Conservation (phyloP, 2,329 filamentous ascomycete species). For the Helotiales sp. region DNA sequence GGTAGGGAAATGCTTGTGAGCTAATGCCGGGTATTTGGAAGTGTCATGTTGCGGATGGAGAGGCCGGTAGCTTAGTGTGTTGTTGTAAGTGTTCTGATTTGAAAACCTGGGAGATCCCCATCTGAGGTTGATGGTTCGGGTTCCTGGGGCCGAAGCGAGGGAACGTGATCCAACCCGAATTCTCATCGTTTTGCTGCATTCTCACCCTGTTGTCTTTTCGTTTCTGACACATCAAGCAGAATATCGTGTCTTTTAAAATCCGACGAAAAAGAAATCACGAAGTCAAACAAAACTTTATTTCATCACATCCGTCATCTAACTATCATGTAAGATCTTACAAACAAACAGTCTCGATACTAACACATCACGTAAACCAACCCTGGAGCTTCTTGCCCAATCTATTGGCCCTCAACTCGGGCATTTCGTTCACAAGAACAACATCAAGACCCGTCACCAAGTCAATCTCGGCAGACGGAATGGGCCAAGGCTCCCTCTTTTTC, state of each 20-base stretch:
- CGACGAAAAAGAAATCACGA: no score
- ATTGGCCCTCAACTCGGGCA: slow-evolving; percentile 19
- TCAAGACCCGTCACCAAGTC: slow-evolving; percentile 59
- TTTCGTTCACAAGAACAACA: slow-evolving; percentile 36
- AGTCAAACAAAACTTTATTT: no score
- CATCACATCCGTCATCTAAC: no score
- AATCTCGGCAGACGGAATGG: slow-evolving; percentile 52
- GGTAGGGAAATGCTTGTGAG: not conserved
- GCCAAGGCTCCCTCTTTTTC: slow-evolving; percentile 55
- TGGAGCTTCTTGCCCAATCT: slow-evolving; percentile 31
- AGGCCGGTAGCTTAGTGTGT: not conserved
- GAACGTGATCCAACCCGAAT: not conserved
- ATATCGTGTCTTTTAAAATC: no score
- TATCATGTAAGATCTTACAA: no score
- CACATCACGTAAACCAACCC: slow-evolving; percentile 29
- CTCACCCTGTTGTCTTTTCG: not conserved
- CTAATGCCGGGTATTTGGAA: slow-evolving; percentile 10
- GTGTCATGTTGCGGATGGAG: not conserved
- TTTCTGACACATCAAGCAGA: not conserved
- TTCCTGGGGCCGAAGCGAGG: not conserved
- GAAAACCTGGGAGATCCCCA: not conserved
- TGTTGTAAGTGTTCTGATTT: not conserved
- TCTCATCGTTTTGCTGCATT: no score
- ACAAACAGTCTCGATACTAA: not conserved
- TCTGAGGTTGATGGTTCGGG: not conserved